Evolutionary conservation across 2,329 filamentous ascomycete genomes (phyloP).

Genomic region (Ceratocystis albifundus): DNA sequence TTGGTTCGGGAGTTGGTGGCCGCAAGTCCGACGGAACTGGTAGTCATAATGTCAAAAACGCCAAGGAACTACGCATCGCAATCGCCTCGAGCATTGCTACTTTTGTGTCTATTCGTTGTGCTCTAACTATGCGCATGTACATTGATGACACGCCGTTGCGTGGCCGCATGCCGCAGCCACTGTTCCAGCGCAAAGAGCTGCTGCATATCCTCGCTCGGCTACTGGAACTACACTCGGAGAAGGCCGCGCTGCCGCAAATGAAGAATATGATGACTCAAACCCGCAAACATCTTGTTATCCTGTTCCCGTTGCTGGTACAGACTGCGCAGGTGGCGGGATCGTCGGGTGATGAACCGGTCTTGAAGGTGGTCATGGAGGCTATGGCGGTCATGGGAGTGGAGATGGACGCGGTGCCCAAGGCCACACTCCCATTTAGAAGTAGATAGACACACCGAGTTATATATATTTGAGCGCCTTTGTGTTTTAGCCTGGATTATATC

Average conservation of each 20-base stretch:
- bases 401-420: slow-evolving; percentile 29
- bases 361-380: slow-evolving; percentile 46
- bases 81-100: slow-evolving; percentile 68
- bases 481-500: neutral
- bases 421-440: neutral
- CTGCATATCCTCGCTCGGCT: slow-evolving; percentile 57
- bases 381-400: slow-evolving; percentile 52
- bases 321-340: slow-evolving; percentile 48
- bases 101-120: slow-evolving; percentile 70
- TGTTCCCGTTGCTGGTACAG: slow-evolving; percentile 67
- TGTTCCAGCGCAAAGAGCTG: slow-evolving; percentile 68
- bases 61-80: slow-evolving; percentile 36
- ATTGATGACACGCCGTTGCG: slow-evolving; percentile 84
- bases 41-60: slow-evolving; percentile 20
- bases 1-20: slow-evolving; percentile 18
- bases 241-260: slow-evolving; percentile 52
- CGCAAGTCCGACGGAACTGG: slow-evolving; percentile 24
- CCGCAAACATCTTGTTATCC: slow-evolving; percentile 63
- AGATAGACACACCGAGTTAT: neutral
- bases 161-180: slow-evolving; percentile 77
- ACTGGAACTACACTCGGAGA: slow-evolving; percentile 56
- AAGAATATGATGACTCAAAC: slow-evolving; percentile 43
- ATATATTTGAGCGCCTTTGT: neutral
- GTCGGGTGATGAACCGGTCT: slow-evolving; percentile 49
- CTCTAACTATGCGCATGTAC: slow-evolving; percentile 70